A percentile compares a stretch with the other conserved stretches of the same genome.
Evolutionary conservation across 495 filamentous ascomycete species (phyloP).

Genomic region (Friedmanniomyces endolithicus): DNA sequence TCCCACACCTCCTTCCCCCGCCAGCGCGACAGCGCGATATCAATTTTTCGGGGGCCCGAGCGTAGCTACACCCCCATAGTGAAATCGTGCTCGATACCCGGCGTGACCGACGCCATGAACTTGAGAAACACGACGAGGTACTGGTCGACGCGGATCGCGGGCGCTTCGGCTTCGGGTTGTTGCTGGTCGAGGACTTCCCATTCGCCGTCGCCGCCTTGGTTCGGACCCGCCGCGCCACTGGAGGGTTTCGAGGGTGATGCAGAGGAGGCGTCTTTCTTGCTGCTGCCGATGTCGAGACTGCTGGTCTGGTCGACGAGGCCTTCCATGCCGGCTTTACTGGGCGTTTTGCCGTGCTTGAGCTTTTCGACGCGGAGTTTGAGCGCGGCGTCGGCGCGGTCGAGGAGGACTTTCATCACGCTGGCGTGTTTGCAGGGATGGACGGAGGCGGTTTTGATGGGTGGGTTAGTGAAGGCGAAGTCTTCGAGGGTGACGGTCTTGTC

Average conservation of each 20-base stretch:
- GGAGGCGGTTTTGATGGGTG: slow-evolving; percentile 79
- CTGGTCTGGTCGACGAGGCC: slow-evolving; percentile 51
- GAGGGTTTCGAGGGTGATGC: slow-evolving; percentile 20
- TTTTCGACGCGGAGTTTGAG: slow-evolving; percentile 80
- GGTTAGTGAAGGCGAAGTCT: slow-evolving; percentile 84
- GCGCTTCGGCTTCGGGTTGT: slow-evolving; percentile 70
- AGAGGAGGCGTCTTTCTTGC: slow-evolving; percentile 20
- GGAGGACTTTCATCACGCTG: slow-evolving; percentile 91
- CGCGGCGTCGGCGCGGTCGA: slow-evolving; percentile 87
- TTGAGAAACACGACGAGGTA: slow-evolving; percentile 97
- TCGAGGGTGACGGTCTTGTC: slow-evolving; percentile 99
- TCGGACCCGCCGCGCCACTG: slow-evolving; percentile 28
- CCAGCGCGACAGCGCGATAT: too few species aligned
- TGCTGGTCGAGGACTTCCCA: slow-evolving; percentile 69
- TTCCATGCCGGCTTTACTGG: slow-evolving; percentile 47
- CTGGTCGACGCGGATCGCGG: slow-evolving; percentile 90
- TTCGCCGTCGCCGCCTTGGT: slow-evolving; percentile 54
- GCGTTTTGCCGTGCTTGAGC: slow-evolving; percentile 42
- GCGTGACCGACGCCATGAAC: slow-evolving; percentile 95
- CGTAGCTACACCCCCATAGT: slow-evolving; percentile 75
- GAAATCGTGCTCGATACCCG: slow-evolving; percentile 95
- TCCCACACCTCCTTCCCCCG: not conserved
- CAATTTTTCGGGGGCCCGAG: slow-evolving; percentile 3
- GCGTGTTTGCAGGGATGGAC: slow-evolving; percentile 93
- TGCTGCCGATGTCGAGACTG: slow-evolving; percentile 32